These are phyloP conservation scores for Solanum chaucha DNA, from an alignment of 257 asterid species.

Conservation along the genomic window DNA sequence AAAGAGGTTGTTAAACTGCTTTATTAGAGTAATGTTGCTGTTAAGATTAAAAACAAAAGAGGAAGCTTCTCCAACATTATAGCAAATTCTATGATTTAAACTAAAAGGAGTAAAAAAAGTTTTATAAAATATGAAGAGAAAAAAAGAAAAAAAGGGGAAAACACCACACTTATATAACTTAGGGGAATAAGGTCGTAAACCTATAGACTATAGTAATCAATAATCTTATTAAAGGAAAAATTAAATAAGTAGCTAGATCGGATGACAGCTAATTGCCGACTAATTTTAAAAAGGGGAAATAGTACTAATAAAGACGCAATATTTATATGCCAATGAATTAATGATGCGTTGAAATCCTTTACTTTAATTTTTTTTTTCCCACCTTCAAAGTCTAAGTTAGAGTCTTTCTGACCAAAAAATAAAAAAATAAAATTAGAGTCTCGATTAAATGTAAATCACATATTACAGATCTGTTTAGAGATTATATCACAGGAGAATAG, in stretches of 20 bases:
- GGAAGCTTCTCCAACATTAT: neutral
- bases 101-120: neutral
- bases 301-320: neutral
- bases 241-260: neutral
- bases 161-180: neutral
- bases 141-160: neutral
- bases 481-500: too few relatives aligned
- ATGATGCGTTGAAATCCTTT: neutral
- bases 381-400: too few relatives aligned
- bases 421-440: too few relatives aligned
- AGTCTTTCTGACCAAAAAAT: too few relatives aligned
- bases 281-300: neutral
- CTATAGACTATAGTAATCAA: neutral
- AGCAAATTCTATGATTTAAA: neutral
- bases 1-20: neutral
- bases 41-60: neutral
- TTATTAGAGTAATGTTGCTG: neutral
- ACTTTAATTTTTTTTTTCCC: neutral
- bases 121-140: neutral
- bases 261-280: neutral
- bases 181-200: neutral
- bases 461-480: rapidly evolving
- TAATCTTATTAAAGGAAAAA: neutral
- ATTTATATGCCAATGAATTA: too few relatives aligned
- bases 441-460: too few relatives aligned